These are phyloP conservation scores for Dryadomyces quercus-mongolicae DNA, from an alignment of 2,329 filamentous ascomycete species.

Conservation along the genomic window DNA sequence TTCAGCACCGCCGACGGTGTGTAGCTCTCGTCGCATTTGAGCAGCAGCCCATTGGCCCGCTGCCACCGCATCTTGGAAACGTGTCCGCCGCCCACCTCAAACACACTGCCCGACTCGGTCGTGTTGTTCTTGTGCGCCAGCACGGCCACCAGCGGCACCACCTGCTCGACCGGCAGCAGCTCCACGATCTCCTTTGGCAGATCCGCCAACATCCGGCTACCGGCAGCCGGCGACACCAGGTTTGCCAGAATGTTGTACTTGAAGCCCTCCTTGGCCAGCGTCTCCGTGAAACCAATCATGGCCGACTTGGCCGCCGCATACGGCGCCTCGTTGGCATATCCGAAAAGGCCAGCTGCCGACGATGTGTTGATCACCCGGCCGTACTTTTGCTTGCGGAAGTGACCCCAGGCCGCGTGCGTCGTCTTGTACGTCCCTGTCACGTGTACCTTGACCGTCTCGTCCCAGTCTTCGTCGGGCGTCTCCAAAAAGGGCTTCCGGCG, in stretches of 20 bases:
- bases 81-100: slow-evolving; percentile 87
- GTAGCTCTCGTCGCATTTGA: slow-evolving; percentile 79
- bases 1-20: slow-evolving; percentile 79
- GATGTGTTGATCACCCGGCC: slow-evolving; percentile 93
- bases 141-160: slow-evolving; percentile 83
- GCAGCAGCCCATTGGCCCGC: slow-evolving; percentile 74
- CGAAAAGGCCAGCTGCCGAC: slow-evolving; percentile 91
- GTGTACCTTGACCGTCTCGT: slow-evolving; percentile 86
- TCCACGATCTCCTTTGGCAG: slow-evolving; percentile 85
- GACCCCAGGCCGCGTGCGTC: slow-evolving; percentile 84
- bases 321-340: slow-evolving; percentile 90
- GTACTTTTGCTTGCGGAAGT: slow-evolving; percentile 98
- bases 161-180: slow-evolving; percentile 82
- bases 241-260: slow-evolving; percentile 98
- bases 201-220: slow-evolving; percentile 89
- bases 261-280: slow-evolving; percentile 87
- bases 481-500: slow-evolving; percentile 97
- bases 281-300: slow-evolving; percentile 95
- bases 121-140: slow-evolving; percentile 79
- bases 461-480: slow-evolving; percentile 95
- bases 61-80: slow-evolving; percentile 93
- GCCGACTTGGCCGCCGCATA: slow-evolving; percentile 95
- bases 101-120: slow-evolving; percentile 75
- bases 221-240: slow-evolving; percentile 89
- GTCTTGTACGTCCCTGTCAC: slow-evolving; percentile 93